Conservation (phyloP, 495 filamentous ascomycete genomes). For the Aspergillus haitiensis region DNA sequence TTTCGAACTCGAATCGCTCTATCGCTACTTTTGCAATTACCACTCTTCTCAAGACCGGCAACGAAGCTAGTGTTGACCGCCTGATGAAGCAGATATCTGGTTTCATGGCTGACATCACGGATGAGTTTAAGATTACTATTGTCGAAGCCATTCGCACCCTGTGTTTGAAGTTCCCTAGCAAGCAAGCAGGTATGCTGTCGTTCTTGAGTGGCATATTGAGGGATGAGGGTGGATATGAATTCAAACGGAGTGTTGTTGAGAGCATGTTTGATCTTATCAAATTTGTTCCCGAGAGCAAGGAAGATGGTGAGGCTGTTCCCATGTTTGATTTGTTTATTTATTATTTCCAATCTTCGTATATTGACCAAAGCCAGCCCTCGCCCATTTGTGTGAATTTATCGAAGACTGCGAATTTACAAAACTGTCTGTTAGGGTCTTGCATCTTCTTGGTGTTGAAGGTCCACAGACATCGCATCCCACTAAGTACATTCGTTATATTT, state of each 20-base stretch:
- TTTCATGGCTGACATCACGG: constrained; percentile 97
- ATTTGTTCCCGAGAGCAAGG: constrained; percentile 96
- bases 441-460: constrained; percentile 90
- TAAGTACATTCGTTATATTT: constrained; percentile 99
- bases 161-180: constrained; percentile 96
- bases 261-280: constrained; percentile 99
- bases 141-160: constrained; percentile 96
- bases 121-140: constrained; percentile 99
- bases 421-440: constrained; percentile 89
- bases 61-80: constrained; percentile 93
- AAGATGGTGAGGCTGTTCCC: constrained; percentile 63
- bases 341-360: background rate
- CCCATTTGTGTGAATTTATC: constrained; percentile 97
- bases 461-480: constrained; percentile 94
- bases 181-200: constrained; percentile 95
- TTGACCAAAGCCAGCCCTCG: constrained; percentile 59
- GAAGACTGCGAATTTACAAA: constrained; percentile 99
- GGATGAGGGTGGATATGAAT: constrained; percentile 97
- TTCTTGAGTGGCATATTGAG: constrained; percentile 94
- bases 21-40: constrained; percentile 99
- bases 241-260: constrained; percentile 96
- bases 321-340: background rate
- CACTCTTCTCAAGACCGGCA: constrained; percentile 95
- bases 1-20: constrained; percentile 94
- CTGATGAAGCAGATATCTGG: constrained; percentile 98